Evolutionary conservation across 371 early-diverging fungal genomes (phyloP), one percentile per base, ranked within the genome.

Genomic region (Choanephora cucurbitarum): DNA sequence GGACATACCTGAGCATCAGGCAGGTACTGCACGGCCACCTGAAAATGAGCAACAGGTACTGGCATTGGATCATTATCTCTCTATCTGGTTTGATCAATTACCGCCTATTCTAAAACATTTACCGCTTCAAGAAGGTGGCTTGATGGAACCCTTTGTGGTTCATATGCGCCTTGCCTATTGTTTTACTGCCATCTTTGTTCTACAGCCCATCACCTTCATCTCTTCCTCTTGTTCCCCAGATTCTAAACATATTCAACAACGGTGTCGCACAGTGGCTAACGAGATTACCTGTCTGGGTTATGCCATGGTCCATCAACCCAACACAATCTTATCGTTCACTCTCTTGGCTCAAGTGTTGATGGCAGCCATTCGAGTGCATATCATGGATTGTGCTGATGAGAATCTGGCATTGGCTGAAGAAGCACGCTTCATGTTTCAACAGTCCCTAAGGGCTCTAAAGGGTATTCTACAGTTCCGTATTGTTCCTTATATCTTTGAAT

Each of bases 401-500:
- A 58, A 45, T 24, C 14, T 44, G 2, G 54, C 21, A n/a, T 45
- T 52, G 17, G 71, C 75, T 3, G 55, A 65, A 5, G 65, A 72
- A 49, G 58, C 75, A 15, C 56, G 71, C 3, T 64, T 58, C 11
- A 65, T 78, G 71, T 72, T 75, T 42, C 78, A 72, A 44, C 64
- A 66, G 19, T 63, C 73, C 0, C 18, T 72, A 13, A 62, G 62
- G 6, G 54, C 53, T 2, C 33, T 76, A 5, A 51, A 50, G 19
- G 47, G 42, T 1, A 34, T 68, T 6, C 24, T 66, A 6, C 58
- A 58, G 2, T 48, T 55, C 10, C 59, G 64, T 9, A 40, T 49
- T 0, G 60, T 73, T n/a, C 65, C 60, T 14, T 49, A 44, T 5
- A 54, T 76, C 3, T 64, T 61, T 9, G 43, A 50, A 3, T 76